Evolutionary conservation across 2,329 filamentous ascomycete species (phyloP).

Genomic region (Sphaerostilbella broomeana): DNA sequence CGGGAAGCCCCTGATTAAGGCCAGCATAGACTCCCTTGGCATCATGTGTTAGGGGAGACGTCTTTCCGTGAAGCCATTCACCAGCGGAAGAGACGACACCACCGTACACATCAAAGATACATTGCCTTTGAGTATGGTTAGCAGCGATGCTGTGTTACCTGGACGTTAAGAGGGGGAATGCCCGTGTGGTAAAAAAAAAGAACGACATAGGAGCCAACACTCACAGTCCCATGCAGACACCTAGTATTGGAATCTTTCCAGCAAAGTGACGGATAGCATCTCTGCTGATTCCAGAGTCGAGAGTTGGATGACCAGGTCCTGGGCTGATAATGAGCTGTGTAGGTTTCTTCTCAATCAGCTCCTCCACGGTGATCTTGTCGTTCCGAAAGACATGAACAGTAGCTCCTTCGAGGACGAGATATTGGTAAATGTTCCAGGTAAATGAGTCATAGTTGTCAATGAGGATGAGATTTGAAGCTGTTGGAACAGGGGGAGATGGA

Average conservation of each 20-base stretch:
- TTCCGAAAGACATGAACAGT: conserved; percentile 86
- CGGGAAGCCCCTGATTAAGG: conserved; percentile 72
- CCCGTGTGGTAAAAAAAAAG: background rate
- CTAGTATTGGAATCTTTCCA: conserved; percentile 89
- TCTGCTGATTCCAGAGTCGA: conserved; percentile 88
- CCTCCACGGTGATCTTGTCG: conserved; percentile 79
- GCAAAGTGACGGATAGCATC: conserved; percentile 86
- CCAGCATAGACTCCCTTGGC: conserved; percentile 82
- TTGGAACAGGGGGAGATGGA: conserved; percentile 63
- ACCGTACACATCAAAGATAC: conserved; percentile 90
- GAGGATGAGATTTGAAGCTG: conserved; percentile 82
- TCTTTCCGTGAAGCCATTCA: conserved; percentile 96
- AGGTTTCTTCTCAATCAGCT: conserved; percentile 75
- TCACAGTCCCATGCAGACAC: conserved; percentile 97
- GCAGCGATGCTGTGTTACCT: background rate
- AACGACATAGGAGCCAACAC: conserved; percentile 27
- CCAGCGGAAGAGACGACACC: conserved; percentile 87
- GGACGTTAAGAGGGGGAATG: no score
- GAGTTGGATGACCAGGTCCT: conserved; percentile 85
- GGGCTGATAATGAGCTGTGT: conserved; percentile 94
- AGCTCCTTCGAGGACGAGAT: conserved; percentile 91
- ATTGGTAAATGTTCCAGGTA: conserved; percentile 99
- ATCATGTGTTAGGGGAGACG: conserved; percentile 83
- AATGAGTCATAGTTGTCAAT: conserved; percentile 99
- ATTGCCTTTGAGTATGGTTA: conserved; percentile 55